Base-by-base conservation (phyloP, 495 filamentous ascomycete species). In the Usnea hakonensis region DNA sequence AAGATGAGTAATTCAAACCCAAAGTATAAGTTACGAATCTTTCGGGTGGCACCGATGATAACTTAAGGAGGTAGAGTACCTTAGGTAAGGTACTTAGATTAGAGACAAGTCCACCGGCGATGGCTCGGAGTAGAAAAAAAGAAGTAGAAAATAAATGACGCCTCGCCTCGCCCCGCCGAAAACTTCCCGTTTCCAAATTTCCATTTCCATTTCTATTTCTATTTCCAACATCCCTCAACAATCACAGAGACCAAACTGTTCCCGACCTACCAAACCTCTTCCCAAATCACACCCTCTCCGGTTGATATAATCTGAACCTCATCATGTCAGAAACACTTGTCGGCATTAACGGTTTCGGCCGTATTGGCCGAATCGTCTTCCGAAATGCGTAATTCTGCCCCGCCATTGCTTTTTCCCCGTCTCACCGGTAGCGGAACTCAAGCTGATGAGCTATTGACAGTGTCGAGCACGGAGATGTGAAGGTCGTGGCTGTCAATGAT, bases 301-400 rank as follows among this genome's bases (percentile, higher is more conserved):
- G 13, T 16, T 33, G 10, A 61, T 48, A 41, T n/a, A 17, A 23
- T 21, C 2, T 5, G n/a, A 17, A 19, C n/a, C 36, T 3, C 3
- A 64, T 37, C 35, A 67, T 67, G 65, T 64, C 65, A 56, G 60
- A 63, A 35, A 67, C 65, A 50, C 65, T 67, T 30, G 90, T 95
- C 71, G 91, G 91, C 71, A 96, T 96, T 85, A 98, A 97, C 86
- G 94, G 94, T 76, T 98, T 98, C 82, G 94, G 94, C 82, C 93
- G 94, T 78, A 98, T 98, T 78, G 94, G 94, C 67, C 88, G 94
- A 76, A 96, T 98, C 76, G 95, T 90, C 79, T 85, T 89, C 82
- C 87, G 87, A 73, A 90, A 90, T 79, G 86, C 86, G 87, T 90
- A 75, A n/a, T n/a, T 79, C 85, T 85, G 60, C 35, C 64, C 58